phyloP scores from a whole-genome alignment of 2,329 filamentous ascomycete species.

The Fonsecaea multimorphosa region DNA sequence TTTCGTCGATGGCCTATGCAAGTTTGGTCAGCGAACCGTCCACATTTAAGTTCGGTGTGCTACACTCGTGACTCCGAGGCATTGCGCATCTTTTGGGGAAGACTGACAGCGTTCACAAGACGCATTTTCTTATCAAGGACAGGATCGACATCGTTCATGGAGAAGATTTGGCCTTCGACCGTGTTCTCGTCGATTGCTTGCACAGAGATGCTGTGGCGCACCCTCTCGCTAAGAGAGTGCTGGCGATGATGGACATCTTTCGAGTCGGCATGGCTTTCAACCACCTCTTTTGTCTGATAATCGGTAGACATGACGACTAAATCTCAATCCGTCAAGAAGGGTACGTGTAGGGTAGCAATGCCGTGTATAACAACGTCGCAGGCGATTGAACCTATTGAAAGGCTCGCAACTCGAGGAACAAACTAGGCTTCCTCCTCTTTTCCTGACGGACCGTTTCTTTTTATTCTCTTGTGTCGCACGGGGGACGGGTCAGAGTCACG shows the following conservation, averaged over 20 bases:
- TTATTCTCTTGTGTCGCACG: neutral
- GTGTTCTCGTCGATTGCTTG: slow-evolving; percentile 23
- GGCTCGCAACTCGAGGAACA: slow-evolving; percentile 1
- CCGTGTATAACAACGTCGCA: neutral
- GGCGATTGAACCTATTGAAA: neutral
- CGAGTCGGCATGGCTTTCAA: slow-evolving; percentile 6
- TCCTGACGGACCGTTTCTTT: neutral
- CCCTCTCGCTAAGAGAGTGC: slow-evolving; percentile 17
- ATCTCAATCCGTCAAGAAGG: neutral
- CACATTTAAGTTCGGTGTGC: neutral
- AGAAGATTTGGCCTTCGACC: slow-evolving; percentile 37
- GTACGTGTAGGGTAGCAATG: neutral
- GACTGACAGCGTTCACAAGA: slow-evolving; percentile 44
- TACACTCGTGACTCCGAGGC: neutral
- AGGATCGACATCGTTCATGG: slow-evolving; percentile 45
- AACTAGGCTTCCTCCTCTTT: neutral
- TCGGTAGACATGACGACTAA: slow-evolving; percentile 21
- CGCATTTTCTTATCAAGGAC: slow-evolving; percentile 50
- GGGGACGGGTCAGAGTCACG: neutral
- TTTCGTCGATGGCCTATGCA: slow-evolving; percentile 57
- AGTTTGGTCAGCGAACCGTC: slow-evolving; percentile 6
- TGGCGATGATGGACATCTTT: slow-evolving; percentile 22
- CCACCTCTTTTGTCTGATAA: slow-evolving; percentile 20
- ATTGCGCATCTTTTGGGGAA: neutral
- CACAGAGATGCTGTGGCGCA: slow-evolving; percentile 33